Evolutionary conservation across 768 basidiomycete genomes (phyloP).

Genomic region (Leccinum arenicola): DNA sequence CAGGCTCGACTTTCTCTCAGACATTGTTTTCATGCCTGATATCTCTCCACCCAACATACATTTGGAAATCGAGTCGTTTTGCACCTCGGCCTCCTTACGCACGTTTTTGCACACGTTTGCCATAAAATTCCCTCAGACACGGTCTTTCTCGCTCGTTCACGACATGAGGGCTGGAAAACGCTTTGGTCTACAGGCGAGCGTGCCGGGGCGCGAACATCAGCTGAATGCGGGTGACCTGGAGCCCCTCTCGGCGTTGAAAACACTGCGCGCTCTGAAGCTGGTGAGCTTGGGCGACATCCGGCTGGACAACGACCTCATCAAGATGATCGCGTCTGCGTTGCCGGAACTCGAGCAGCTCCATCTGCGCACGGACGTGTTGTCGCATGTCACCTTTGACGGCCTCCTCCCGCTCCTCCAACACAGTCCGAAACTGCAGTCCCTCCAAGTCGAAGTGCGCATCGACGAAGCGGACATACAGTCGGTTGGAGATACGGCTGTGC

Average conservation of each 20-base stretch:
- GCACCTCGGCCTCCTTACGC: slow-evolving; percentile 17
- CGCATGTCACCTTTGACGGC: slow-evolving; percentile 18
- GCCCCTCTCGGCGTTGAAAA: slow-evolving; percentile 14
- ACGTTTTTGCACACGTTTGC: slow-evolving; percentile 13
- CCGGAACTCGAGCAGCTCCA: slow-evolving; percentile 19
- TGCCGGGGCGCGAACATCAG: slow-evolving; percentile 19
- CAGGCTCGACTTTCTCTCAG: slow-evolving; percentile 10
- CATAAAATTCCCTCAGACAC: slow-evolving; percentile 10
- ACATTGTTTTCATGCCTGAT: slow-evolving; percentile 19
- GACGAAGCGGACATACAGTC: slow-evolving; percentile 16
- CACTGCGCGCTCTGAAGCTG: slow-evolving; percentile 15
- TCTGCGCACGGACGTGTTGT: slow-evolving; percentile 1
- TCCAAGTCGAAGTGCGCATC: slow-evolving; percentile 11
- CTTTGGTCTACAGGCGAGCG: slow-evolving; percentile 16
- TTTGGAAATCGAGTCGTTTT: slow-evolving; percentile 23
- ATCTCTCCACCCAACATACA: slow-evolving; percentile 9
- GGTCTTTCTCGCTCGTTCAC: slow-evolving; percentile 22
- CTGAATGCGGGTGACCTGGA: slow-evolving; percentile 10
- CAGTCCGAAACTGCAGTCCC: slow-evolving; percentile 16
- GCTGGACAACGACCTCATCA: slow-evolving; percentile 17
- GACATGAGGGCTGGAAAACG: slow-evolving; percentile 17
- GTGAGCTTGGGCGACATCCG: slow-evolving; percentile 14
- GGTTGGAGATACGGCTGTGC: slow-evolving; percentile 12
- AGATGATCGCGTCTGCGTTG: slow-evolving; percentile 14
- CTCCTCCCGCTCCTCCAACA: slow-evolving; percentile 18